phyloP scores from a whole-genome alignment of 1,284 basidiomycete species.

The Cryptococcus deneoformans region DNA sequence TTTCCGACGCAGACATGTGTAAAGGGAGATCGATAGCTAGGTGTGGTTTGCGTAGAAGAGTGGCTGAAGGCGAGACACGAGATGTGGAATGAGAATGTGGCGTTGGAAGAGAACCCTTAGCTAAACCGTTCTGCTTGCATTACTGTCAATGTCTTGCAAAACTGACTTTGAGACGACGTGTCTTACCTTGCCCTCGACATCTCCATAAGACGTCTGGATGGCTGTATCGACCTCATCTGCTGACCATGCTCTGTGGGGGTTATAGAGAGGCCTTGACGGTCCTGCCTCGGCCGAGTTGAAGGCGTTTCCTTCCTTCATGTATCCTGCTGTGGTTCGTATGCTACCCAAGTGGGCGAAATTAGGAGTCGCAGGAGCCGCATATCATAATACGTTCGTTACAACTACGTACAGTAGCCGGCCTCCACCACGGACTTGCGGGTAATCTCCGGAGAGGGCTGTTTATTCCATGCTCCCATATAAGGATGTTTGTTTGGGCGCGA shows the following conservation, averaged over 20 bases:
- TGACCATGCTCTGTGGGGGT: background rate
- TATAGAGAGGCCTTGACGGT: conserved; percentile 6
- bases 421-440: too few relatives aligned
- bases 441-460: too few relatives aligned
- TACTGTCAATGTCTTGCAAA: background rate
- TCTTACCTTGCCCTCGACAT: background rate
- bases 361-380: too few relatives aligned
- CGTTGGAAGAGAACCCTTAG: background rate
- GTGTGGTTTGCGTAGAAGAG: background rate
- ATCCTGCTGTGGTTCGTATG: too few relatives aligned
- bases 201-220: background rate
- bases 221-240: background rate
- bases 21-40: conserved; percentile 1
- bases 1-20: conserved; percentile 22
- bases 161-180: background rate
- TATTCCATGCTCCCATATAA: too few relatives aligned
- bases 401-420: too few relatives aligned
- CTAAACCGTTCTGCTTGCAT: background rate
- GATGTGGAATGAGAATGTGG: background rate
- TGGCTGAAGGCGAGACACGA: background rate
- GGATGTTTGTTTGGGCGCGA: conserved; percentile 3
- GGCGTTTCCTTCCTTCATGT: conserved; percentile 15
- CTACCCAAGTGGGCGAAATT: too few relatives aligned
- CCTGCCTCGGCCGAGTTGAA: conserved; percentile 17
- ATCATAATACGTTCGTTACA: too few relatives aligned